Base-by-base conservation (phyloP, 257 asterid genomes). In the Solanum sejunctum region DNA sequence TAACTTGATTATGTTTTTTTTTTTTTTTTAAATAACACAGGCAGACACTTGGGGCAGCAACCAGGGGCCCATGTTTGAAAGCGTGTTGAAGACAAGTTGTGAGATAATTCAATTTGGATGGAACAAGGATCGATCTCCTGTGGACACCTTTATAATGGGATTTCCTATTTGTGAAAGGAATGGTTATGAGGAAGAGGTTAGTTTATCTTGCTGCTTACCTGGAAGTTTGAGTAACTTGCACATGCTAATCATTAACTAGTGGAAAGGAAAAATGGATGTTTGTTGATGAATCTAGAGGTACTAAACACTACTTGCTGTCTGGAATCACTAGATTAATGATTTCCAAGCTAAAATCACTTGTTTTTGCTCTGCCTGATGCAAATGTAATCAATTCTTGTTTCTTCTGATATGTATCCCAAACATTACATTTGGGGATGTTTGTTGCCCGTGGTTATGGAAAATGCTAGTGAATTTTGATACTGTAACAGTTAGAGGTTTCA, bases 61-160 rank as follows among this genome's bases (percentile, higher is more conserved):
- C 91, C 98, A 92, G 84, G 98, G 97, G 80, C 88, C 94, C 86
- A 94, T 95, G 99, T 95, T 93, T 84, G 92, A 89, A 87, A 94
- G 98, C 83, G 92, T 97, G 85, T 83, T 97, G 93, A 95, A 90
- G 91, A 92, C 99, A 79, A 91, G 97, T 89, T 93, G 98, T 85
- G 98, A 93, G 89, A 91, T 97, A 58, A 91, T 95, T 89, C 96
- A 94, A 82, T 93, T 92, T 89, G 99, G 98, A 89, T 95, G 98
- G 99, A 83, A 85, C 60, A 95, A 89, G 91, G 98, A 97, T 81
- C 88, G 98, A 87, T 92, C 98, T 70, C 98, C 99, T 13, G 90
- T 97, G 87, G 99, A 95, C 86, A 94, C 99, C 26, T 97, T 97
- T 89, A 97, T 97, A 70, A 88, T 92, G 98, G 98, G 98, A 82